Evolutionary conservation across 306 rosid species (phyloP), one percentile per base, ranked within the genome.

Genomic region (Ziziphus jujuba): DNA sequence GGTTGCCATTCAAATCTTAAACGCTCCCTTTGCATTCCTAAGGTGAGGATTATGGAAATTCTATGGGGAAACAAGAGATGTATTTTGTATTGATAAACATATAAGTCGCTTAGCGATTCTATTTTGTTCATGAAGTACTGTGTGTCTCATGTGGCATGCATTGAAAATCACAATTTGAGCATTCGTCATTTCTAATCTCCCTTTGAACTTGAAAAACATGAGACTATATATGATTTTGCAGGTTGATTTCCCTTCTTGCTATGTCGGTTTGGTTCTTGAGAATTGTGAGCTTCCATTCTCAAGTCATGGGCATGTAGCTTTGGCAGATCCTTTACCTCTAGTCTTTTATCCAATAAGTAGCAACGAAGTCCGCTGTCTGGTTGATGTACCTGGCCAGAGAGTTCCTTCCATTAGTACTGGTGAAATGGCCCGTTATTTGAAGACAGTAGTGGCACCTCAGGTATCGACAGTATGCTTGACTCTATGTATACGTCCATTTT

Each of bases 271-370:
- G 45, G 51, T 85, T 11, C 61, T 87, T 44, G 85, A 85, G 74
- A 81, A 83, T 55, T 81, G 85, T 50, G 49, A 82, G 65, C 90
- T 87, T 59, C 95, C 95, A 70, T 56, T 77, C 60, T 68, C 71
- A 71, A 82, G 81, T 48, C 85, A 87, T 54, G 90, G 90, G 59
- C 87, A 87, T 15, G 85, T 87, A 11, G 84, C 82, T 44, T 73
- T 85, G 55, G 88, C 80, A 15, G 85, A 87, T 73, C 90, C 88
- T 69, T 85, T 90, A 2, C 90, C 90, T 0, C 57, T 87, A 67
- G 53, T 87, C 64, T 81, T 82, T 51, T 87, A 87, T 62, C 90
- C 84, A 1, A 87, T 87, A 21, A 87, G 95, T 52, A 80, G 84
- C 71, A 82, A 84, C 0, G 88, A 85, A 71, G 73, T 85, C 62